Evolutionary conservation across 257 asterid genomes (phyloP).

Genomic region (Forsythia viridissima): DNA sequence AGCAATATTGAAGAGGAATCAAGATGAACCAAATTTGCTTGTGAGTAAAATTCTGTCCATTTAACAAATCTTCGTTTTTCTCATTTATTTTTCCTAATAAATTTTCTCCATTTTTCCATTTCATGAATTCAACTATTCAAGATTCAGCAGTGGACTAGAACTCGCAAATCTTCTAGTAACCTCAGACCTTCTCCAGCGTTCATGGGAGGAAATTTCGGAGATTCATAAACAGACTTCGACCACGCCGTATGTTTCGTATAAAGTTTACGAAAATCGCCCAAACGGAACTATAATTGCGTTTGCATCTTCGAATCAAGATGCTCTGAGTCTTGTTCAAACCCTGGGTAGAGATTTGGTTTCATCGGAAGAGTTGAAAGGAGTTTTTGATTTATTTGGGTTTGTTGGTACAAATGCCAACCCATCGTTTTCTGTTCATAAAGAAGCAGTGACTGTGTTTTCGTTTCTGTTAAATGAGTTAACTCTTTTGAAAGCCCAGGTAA

Average conservation of each 20-base stretch:
- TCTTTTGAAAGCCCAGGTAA: slow-evolving; percentile 24
- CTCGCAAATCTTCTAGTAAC: slow-evolving; percentile 25
- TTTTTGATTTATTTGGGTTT: slow-evolving; percentile 12
- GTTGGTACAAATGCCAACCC: slow-evolving; percentile 32
- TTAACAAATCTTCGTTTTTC: not conserved
- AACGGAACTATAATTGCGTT: slow-evolving; percentile 31
- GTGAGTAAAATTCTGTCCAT: slow-evolving; percentile 4
- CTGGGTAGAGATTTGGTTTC: slow-evolving; percentile 17
- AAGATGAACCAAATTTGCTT: slow-evolving; percentile 11
- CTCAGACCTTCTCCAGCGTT: slow-evolving; percentile 25
- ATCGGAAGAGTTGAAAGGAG: slow-evolving; percentile 12
- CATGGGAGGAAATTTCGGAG: slow-evolving; percentile 25
- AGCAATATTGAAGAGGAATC: not conserved
- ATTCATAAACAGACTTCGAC: slow-evolving; percentile 5
- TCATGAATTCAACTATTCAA: not conserved
- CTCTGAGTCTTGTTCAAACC: not conserved
- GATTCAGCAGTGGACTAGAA: slow-evolving; percentile 34
- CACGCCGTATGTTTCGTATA: slow-evolving; percentile 10
- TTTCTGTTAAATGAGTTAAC: slow-evolving; percentile 19
- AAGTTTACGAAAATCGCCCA: slow-evolving; percentile 3
- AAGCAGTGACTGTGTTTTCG: slow-evolving; percentile 20
- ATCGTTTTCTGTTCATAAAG: slow-evolving; percentile 27
- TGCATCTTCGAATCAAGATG: slow-evolving; percentile 16
- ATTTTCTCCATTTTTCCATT: not conserved
- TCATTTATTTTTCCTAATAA: not conserved